A percentile compares a stretch with the other conserved stretches of the same genome.
These are phyloP conservation scores for Pouteria campechiana DNA, from an alignment of 179 eudicot genomes.

Conservation along the genomic window DNA sequence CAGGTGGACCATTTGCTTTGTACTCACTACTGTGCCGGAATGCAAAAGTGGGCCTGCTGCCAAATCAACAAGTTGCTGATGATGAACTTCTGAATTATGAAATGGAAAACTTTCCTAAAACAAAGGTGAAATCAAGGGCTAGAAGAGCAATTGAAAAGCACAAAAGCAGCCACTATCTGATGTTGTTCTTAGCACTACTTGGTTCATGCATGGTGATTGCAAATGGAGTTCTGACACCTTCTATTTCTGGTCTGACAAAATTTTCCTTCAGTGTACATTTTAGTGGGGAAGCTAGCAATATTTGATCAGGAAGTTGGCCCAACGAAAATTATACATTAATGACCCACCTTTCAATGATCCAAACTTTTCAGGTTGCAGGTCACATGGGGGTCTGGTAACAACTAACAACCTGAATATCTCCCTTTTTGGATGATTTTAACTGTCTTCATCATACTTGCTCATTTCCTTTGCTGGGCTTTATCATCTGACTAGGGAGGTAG, in stretches of 20 bases:
- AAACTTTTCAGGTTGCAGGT: no score
- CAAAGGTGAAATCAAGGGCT: constrained; percentile 25
- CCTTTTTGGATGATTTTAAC: no score
- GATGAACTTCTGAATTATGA: constrained; percentile 24
- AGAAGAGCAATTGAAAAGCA: constrained; percentile 41
- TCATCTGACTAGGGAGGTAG: no score
- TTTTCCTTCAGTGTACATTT: no score
- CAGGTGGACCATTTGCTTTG: constrained; percentile 80
- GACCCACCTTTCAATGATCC: no score
- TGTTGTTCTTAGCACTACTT: constrained; percentile 65
- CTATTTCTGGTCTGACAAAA: constrained; percentile 70
- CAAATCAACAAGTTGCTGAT: constrained; percentile 37
- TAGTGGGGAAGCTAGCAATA: no score
- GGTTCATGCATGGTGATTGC: constrained; percentile 86
- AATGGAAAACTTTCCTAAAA: constrained; percentile 14
- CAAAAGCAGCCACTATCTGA: constrained; percentile 46
- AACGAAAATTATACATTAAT: no score
- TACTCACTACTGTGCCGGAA: constrained; percentile 71
- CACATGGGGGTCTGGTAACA: no score
- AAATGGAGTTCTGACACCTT: constrained; percentile 77
- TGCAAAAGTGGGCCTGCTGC: constrained; percentile 64
- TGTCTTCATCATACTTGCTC: no score
- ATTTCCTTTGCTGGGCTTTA: no score
- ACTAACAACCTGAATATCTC: no score
- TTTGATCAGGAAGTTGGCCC: no score